A percentile compares a stretch with the other conserved stretches of the same genome.
These are phyloP conservation scores for Candida parachauliodes DNA, from an alignment of 805 yeast species.

Conservation along the genomic window DNA sequence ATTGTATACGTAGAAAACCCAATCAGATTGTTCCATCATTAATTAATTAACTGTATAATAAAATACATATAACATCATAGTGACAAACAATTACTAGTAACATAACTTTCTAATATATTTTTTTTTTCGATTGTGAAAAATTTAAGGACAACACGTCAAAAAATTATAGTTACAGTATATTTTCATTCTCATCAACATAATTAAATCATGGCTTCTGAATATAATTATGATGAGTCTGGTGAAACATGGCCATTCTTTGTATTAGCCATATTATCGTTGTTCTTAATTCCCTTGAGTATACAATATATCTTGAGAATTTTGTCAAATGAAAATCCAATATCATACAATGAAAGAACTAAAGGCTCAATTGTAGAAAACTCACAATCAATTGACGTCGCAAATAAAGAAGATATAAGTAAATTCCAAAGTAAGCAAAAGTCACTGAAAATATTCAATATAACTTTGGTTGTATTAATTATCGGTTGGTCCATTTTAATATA, in stretches of 20 bases:
- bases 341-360: slow-evolving; percentile 19
- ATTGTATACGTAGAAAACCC: slow-evolving; percentile 95
- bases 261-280: slow-evolving; percentile 64
- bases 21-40: slow-evolving; percentile 97
- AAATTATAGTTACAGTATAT: too few species aligned
- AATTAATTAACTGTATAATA: slow-evolving; percentile 14
- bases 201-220: slow-evolving; percentile 39
- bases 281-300: slow-evolving; percentile 62
- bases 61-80: too few species aligned
- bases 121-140: slow-evolving; percentile 3
- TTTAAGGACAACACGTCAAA: slow-evolving; percentile 7
- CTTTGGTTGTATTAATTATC: slow-evolving; percentile 27
- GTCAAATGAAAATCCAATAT: slow-evolving; percentile 15
- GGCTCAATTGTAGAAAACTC: slow-evolving; percentile 32
- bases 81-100: too few species aligned
- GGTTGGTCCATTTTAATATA: slow-evolving; percentile 64
- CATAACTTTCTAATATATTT: slow-evolving; percentile 1
- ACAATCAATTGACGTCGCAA: slow-evolving; percentile 30
- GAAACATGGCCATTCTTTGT: slow-evolving; percentile 94
- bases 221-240: slow-evolving; percentile 82
- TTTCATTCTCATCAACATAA: neutral
- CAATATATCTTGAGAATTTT: slow-evolving; percentile 22
- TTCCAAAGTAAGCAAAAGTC: slow-evolving; percentile 27
- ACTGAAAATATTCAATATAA: slow-evolving; percentile 34
- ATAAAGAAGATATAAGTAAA: slow-evolving; percentile 17